Evolutionary conservation across 805 yeast species (phyloP).

Genomic region (Cyberlindnera maritima): DNA sequence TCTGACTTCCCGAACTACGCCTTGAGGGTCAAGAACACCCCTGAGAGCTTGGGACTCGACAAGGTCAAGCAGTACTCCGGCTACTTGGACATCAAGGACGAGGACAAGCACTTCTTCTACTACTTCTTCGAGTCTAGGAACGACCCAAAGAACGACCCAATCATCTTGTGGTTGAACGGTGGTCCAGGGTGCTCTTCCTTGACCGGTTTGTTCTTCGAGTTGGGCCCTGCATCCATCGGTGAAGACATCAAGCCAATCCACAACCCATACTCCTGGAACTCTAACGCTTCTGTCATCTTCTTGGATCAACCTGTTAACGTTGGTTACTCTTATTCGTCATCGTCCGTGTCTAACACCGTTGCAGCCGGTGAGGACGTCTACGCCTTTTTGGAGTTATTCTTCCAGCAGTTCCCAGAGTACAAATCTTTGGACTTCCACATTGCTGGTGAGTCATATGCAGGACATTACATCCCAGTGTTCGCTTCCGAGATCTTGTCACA

Average conservation of each 20-base stretch:
- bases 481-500: slow-evolving; percentile 77
- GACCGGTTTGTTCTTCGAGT: slow-evolving; percentile 83
- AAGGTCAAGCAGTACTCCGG: slow-evolving; percentile 80
- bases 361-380: slow-evolving; percentile 84
- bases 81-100: slow-evolving; percentile 76
- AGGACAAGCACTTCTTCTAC: slow-evolving; percentile 83
- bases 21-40: slow-evolving; percentile 58
- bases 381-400: slow-evolving; percentile 76
- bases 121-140: slow-evolving; percentile 88
- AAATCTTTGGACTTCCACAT: slow-evolving; percentile 66
- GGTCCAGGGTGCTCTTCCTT: slow-evolving; percentile 94
- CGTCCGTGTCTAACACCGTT: slow-evolving; percentile 64
- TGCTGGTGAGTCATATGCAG: slow-evolving; percentile 93
- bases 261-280: slow-evolving; percentile 83
- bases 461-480: slow-evolving; percentile 90
- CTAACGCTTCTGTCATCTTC: slow-evolving; percentile 80
- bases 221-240: slow-evolving; percentile 75
- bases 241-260: slow-evolving; percentile 57
- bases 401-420: slow-evolving; percentile 66
- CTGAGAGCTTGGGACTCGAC: slow-evolving; percentile 74
- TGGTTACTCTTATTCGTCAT: slow-evolving; percentile 69
- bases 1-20: slow-evolving; percentile 45
- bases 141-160: slow-evolving; percentile 83
- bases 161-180: slow-evolving; percentile 88
- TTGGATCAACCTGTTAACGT: slow-evolving; percentile 88